phyloP scores from a whole-genome alignment of 495 filamentous ascomycete species.

The Hypomontagnella submonticulosa region DNA sequence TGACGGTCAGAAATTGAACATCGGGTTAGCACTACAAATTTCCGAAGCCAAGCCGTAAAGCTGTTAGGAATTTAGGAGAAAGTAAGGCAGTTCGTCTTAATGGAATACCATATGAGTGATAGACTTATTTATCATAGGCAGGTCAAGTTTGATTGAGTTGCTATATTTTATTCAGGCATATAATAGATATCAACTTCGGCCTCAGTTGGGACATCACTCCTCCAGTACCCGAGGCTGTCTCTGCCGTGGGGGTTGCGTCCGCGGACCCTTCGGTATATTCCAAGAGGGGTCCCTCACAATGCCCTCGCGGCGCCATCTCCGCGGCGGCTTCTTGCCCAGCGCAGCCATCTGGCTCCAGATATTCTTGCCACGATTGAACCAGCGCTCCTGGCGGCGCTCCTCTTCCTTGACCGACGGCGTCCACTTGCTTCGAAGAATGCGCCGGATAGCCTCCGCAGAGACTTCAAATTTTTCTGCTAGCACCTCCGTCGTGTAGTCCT shows the following conservation, averaged over 20 bases:
- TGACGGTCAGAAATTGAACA: too few relatives aligned
- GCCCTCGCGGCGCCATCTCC: constrained; percentile 74
- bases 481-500: constrained; percentile 75
- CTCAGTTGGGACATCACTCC: not conserved
- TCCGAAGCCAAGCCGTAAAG: too few relatives aligned
- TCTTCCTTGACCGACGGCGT: constrained; percentile 70
- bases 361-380: constrained; percentile 79
- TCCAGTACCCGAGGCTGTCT: not conserved
- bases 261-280: constrained; percentile 43
- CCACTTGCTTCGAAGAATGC: constrained; percentile 91
- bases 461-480: constrained; percentile 84
- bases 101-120: too few relatives aligned
- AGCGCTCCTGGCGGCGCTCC: constrained; percentile 69
- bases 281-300: constrained; percentile 60
- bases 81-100: too few relatives aligned
- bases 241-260: constrained; percentile 34
- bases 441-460: constrained; percentile 84
- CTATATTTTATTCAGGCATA: not conserved
- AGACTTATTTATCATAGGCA: too few relatives aligned
- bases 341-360: constrained; percentile 82
- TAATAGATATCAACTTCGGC: not conserved
- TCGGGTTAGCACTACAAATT: too few relatives aligned
- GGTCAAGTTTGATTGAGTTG: not conserved
- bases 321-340: constrained; percentile 72
- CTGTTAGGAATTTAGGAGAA: too few relatives aligned